Conservation (phyloP, 805 yeast species). For the Saitoella complicata region DNA sequence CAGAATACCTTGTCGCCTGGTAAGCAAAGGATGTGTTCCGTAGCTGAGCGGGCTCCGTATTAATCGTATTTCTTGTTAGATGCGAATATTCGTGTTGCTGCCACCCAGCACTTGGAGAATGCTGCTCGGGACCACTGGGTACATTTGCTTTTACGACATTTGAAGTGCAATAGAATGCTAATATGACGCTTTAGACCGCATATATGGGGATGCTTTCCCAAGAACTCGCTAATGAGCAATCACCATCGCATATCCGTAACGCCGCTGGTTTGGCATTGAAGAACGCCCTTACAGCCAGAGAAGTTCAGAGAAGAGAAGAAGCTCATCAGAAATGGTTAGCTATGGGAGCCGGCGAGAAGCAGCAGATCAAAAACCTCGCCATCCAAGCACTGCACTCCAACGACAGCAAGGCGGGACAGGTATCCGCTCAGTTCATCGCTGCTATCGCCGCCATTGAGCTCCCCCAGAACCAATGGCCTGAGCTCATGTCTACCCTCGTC, state of each 20-base stretch:
- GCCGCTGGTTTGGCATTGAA: slow-evolving; percentile 79
- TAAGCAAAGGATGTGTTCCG: too few species aligned
- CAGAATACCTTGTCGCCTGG: slow-evolving; percentile 1
- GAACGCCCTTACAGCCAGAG: slow-evolving; percentile 72
- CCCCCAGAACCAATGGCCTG: slow-evolving; percentile 78
- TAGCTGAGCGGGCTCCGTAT: too few species aligned
- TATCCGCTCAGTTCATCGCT: slow-evolving; percentile 88
- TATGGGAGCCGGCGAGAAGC: slow-evolving; percentile 38
- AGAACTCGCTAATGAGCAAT: slow-evolving; percentile 48
- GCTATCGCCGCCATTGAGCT: slow-evolving; percentile 94
- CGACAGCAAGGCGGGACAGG: slow-evolving; percentile 66
- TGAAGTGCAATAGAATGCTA: neutral
- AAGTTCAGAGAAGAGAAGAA: neutral
- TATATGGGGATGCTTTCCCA: slow-evolving; percentile 55
- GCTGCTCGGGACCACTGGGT: slow-evolving; percentile 1
- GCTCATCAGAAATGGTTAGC: slow-evolving; percentile 48
- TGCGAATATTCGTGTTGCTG: neutral
- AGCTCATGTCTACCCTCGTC: slow-evolving; percentile 65
- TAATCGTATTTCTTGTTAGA: neutral
- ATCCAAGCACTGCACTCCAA: slow-evolving; percentile 45
- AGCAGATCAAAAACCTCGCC: slow-evolving; percentile 47
- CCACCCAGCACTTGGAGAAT: slow-evolving; percentile 1
- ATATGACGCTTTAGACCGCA: slow-evolving; percentile 20
- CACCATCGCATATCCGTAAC: slow-evolving; percentile 68
- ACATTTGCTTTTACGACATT: neutral